Evolutionary conservation across 73 alveolate species (phyloP), one percentile per base, ranked within the genome.

Genomic region (Symbiodinium pilosum): DNA sequence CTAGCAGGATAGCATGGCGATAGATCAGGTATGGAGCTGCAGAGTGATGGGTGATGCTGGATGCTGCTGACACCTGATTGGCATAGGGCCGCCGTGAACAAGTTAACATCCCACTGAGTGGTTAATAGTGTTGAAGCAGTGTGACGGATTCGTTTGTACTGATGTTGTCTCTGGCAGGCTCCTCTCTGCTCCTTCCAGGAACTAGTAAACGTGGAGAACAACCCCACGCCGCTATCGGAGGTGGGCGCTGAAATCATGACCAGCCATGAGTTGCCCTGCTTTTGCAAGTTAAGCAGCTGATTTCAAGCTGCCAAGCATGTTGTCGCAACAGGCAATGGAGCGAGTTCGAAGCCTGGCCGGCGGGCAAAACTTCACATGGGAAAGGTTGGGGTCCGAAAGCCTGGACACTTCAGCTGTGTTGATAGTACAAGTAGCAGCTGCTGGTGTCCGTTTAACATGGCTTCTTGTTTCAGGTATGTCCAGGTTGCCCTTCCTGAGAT

Each of bases 351-450:
- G 36, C 87, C n/a, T 88, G 86, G 71, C 86, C 38, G 95, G 95
- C 47, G 95, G 95, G 11, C 95, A 88, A 77, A 88, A 88, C 86
- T 88, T 88, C 44, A 64, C 86, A 38, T 88, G 95, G 95, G 95
- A 88, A 24, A 39, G 95, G 95, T 87, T 85, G 24, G 86, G 71
- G 30, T 41, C 84, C 11, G 41, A n/a, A n/a, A 54, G 73, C 26
- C 32, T 1, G 20, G 34, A 14, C 12, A 54, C 32, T 3, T 54
- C 34, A 14, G 20, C 0, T 54, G 71, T 7, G n/a, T 54, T 6
- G 30, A 26, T 16, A 16, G 68, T 51, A 24, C 68, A 16, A 51
- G 68, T 24, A 51, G 21, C 21, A 16, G 24, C 24, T 47, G 64
- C 64, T 47, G 24, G 16, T 7, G 28, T 16, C 68, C 68, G 21